Conservation (phyloP, 805 yeast species). For the Kazachstania bromeliacearum region DNA sequence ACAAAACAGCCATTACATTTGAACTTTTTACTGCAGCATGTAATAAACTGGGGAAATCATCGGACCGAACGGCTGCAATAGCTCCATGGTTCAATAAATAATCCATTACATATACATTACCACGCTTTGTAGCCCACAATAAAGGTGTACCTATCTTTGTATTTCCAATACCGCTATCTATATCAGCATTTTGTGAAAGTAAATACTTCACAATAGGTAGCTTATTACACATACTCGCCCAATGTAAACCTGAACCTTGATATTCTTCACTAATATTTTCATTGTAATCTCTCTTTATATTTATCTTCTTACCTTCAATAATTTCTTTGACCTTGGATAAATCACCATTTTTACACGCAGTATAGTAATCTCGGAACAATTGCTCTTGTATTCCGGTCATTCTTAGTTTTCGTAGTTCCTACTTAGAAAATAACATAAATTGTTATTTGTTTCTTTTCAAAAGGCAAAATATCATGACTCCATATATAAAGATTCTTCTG, state of each 20-base stretch:
- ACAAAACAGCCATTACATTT: conserved; percentile 45
- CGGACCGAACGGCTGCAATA: conserved; percentile 47
- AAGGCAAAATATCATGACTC: too few relatives aligned
- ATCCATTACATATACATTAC: conserved; percentile 73
- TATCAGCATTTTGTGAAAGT: conserved; percentile 52
- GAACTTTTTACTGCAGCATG: conserved; percentile 86
- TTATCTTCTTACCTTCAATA: conserved; percentile 33
- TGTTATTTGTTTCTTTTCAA: too few relatives aligned
- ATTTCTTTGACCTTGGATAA: conserved; percentile 40
- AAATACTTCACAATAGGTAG: conserved; percentile 55
- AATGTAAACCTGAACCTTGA: conserved; percentile 86
- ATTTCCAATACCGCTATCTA: conserved; percentile 66
- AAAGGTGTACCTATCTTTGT: conserved; percentile 68
- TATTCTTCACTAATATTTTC: conserved; percentile 66
- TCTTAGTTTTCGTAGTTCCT: too few relatives aligned
- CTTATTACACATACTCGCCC: conserved; percentile 89
- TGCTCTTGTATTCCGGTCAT: conserved; percentile 42
- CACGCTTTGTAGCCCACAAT: conserved; percentile 97
- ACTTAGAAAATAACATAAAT: too few relatives aligned
- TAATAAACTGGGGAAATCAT: conserved; percentile 69
- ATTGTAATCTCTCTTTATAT: conserved; percentile 31
- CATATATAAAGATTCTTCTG: too few relatives aligned
- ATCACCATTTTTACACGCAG: conserved; percentile 52
- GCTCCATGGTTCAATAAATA: conserved; percentile 69
- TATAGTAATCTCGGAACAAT: conserved; percentile 36